Percentiles rank a stretch among this genome's conserved stretches.
Conservation (phyloP, 73 alveolate genomes). For the Diophrys sp. region DNA sequence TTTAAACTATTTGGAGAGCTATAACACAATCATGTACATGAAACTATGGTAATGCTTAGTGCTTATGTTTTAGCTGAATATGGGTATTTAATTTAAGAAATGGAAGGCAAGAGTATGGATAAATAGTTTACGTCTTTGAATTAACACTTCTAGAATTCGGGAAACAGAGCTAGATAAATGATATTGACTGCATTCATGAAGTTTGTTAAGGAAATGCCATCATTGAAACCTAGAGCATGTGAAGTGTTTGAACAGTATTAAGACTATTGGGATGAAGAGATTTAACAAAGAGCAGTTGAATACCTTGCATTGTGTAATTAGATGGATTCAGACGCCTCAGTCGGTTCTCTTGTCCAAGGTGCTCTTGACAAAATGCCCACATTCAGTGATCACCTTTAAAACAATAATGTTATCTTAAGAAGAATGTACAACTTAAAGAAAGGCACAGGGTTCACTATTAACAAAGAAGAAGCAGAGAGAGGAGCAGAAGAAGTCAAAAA, state of each 20-base stretch:
- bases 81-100: slow-evolving; percentile 71
- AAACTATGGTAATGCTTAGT: slow-evolving; percentile 91
- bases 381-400: slow-evolving; percentile 69
- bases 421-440: slow-evolving; percentile 56
- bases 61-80: slow-evolving; percentile 93
- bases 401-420: slow-evolving; percentile 54
- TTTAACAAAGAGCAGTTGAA: slow-evolving; percentile 96
- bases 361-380: slow-evolving; percentile 91
- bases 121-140: slow-evolving; percentile 71
- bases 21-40: slow-evolving; percentile 84
- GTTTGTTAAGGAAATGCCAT: slow-evolving; percentile 71
- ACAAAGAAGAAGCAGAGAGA: slow-evolving; percentile 37
- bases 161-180: slow-evolving; percentile 83
- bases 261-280: slow-evolving; percentile 95
- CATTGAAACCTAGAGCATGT: slow-evolving; percentile 66
- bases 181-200: slow-evolving; percentile 88
- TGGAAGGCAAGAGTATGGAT: slow-evolving; percentile 56
- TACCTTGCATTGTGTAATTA: slow-evolving; percentile 73
- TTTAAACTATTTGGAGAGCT: slow-evolving; percentile 74
- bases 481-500: slow-evolving; percentile 7
- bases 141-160: slow-evolving; percentile 76
- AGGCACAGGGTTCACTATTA: slow-evolving; percentile 46
- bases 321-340: slow-evolving; percentile 63
- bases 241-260: slow-evolving; percentile 86
- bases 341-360: slow-evolving; percentile 65